Percentiles rank a stretch among this genome's conserved stretches.
phyloP scores from a whole-genome alignment of 495 filamentous ascomycete species.

The Trichoderma reesei region DNA sequence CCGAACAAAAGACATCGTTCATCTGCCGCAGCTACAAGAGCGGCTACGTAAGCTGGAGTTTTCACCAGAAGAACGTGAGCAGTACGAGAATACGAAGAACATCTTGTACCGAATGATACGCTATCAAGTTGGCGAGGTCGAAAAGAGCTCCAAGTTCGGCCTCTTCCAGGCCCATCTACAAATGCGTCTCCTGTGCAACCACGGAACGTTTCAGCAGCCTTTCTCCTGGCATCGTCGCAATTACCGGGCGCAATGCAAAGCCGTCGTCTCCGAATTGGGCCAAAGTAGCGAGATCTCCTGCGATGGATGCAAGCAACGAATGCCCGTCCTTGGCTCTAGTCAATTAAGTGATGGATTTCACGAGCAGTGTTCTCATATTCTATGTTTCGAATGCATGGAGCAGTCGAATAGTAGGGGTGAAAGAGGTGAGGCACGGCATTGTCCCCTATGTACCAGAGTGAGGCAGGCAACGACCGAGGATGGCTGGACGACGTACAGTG shows the following conservation, averaged over 20 bases:
- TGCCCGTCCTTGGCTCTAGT: slow-evolving; percentile 18
- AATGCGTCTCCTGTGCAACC: slow-evolving; percentile 37
- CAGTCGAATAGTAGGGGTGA: neutral
- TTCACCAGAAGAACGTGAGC: slow-evolving; percentile 20
- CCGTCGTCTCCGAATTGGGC: slow-evolving; percentile 15
- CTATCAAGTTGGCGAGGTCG: slow-evolving; percentile 20
- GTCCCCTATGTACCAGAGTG: slow-evolving; percentile 15
- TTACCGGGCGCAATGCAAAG: slow-evolving; percentile 19
- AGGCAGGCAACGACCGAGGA: neutral
- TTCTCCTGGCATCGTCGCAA: slow-evolving; percentile 27
- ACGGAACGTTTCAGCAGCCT: slow-evolving; percentile 33
- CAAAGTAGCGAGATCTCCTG: slow-evolving; percentile 16
- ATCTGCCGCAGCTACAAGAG: slow-evolving; percentile 24
- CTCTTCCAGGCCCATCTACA: slow-evolving; percentile 33
- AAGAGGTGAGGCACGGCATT: neutral
- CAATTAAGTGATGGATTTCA: slow-evolving; percentile 14
- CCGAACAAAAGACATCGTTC: slow-evolving; percentile 27
- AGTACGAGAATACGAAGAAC: slow-evolving; percentile 25
- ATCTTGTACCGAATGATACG: slow-evolving; percentile 25
- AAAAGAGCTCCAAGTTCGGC: slow-evolving; percentile 20
- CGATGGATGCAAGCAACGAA: slow-evolving; percentile 17
- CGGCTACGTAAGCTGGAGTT: slow-evolving; percentile 18
- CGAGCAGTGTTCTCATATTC: slow-evolving; percentile 23
- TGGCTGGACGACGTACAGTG: neutral
- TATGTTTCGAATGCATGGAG: slow-evolving; percentile 25